phyloP scores from a whole-genome alignment of 192 early-diverging fungal genomes.

The Rhizophlyctis rosea region DNA sequence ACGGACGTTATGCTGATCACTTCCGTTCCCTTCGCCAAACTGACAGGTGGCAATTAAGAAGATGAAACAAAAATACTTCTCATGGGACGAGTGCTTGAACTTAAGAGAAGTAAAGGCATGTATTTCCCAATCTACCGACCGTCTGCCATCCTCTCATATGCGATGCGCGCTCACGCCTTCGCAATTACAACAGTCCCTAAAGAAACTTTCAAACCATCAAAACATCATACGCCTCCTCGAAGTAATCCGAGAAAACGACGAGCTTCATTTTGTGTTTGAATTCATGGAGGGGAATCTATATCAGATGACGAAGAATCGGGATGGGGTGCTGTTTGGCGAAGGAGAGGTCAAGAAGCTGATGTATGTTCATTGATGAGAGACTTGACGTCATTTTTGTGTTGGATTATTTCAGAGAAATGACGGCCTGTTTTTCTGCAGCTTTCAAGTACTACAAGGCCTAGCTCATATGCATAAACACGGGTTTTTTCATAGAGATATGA shows the following conservation, averaged over 20 bases:
- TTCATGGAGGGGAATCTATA: constrained; percentile 94
- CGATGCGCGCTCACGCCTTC: neutral
- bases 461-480: constrained; percentile 90
- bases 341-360: constrained; percentile 69
- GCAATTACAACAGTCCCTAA: constrained; percentile 52
- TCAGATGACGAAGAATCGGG: constrained; percentile 76
- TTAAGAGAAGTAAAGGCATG: constrained; percentile 75
- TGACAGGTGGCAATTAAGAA: constrained; percentile 82
- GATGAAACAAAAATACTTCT: constrained; percentile 81
- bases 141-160: neutral
- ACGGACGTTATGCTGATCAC: neutral
- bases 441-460: constrained; percentile 82
- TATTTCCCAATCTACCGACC: constrained; percentile 6
- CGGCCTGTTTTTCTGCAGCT: constrained; percentile 44
- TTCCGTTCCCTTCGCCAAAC: neutral
- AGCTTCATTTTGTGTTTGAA: constrained; percentile 93
- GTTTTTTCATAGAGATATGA: constrained; percentile 95
- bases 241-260: constrained; percentile 79
- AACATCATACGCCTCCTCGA: constrained; percentile 86
- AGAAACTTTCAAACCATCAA: constrained; percentile 69
- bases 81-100: constrained; percentile 67
- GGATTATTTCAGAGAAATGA: constrained; percentile 11
- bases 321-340: constrained; percentile 63
- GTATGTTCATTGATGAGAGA: constrained; percentile 49
- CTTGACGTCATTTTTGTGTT: neutral